phyloP scores from a whole-genome alignment of 2,329 filamentous ascomycete genomes.

The Trichoderma sp. region DNA sequence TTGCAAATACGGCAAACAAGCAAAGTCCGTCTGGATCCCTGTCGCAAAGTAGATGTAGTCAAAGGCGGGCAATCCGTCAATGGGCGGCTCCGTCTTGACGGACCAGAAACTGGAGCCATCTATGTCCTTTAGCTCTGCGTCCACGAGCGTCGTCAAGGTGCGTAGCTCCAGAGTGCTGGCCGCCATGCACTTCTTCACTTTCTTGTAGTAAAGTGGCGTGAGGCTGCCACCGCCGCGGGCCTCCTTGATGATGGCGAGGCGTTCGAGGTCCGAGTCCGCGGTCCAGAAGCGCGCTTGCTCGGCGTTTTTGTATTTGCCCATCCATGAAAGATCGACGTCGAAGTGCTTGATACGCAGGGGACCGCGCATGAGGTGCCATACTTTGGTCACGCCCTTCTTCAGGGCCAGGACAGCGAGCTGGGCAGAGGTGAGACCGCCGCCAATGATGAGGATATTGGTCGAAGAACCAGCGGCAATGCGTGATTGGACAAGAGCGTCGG shows the following conservation, averaged over 20 bases:
- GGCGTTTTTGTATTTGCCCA: conserved; percentile 79
- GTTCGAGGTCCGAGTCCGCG: conserved; percentile 70
- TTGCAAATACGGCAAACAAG: conserved; percentile 61
- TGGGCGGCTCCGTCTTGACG: conserved; percentile 56
- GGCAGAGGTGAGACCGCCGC: conserved; percentile 75
- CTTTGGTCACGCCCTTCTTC: conserved; percentile 64
- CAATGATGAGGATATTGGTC: conserved; percentile 71
- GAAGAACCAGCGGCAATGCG: conserved; percentile 52
- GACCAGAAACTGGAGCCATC: conserved; percentile 43
- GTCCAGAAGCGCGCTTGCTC: conserved; percentile 78
- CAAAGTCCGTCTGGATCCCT: conserved; percentile 66
- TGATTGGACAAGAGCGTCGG: conserved; percentile 52
- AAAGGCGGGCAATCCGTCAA: conserved; percentile 56
- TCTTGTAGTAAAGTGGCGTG: conserved; percentile 67
- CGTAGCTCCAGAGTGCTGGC: conserved; percentile 57
- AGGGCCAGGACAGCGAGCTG: conserved; percentile 71
- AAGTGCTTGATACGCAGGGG: conserved; percentile 69
- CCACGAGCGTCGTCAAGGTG: conserved; percentile 58
- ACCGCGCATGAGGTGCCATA: conserved; percentile 70
- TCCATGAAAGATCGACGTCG: conserved; percentile 75
- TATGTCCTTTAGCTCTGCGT: conserved; percentile 52
- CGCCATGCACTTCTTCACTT: conserved; percentile 62
- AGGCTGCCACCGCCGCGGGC: conserved; percentile 78
- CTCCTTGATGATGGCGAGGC: conserved; percentile 64
- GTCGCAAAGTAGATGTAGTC: conserved; percentile 79